Percentiles rank a stretch among this genome's conserved stretches.
Conservation (phyloP, 495 filamentous ascomycete species). For the Hyaloscypha bicolor region DNA sequence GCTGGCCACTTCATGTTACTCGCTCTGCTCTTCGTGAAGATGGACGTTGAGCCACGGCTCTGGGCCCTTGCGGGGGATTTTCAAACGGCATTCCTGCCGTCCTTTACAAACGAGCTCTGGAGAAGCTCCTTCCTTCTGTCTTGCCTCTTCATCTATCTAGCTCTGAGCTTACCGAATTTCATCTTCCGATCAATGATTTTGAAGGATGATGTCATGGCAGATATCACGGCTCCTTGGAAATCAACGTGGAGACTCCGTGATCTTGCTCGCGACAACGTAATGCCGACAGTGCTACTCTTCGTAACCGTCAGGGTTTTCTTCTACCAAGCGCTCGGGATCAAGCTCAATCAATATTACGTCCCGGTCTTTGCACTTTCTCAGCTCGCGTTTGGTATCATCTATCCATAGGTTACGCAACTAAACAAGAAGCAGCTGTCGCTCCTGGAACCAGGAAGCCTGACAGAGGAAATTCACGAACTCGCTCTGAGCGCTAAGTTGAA, state of each 20-base stretch:
- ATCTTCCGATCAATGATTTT: neutral
- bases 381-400: neutral
- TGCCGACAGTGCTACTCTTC: neutral
- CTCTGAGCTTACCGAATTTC: neutral
- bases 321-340: slow-evolving; percentile 3
- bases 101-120: neutral
- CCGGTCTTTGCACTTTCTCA: neutral
- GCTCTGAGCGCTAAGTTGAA: slow-evolving; percentile 5
- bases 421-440: neutral
- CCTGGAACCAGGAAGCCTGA: neutral
- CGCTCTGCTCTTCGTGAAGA: neutral
- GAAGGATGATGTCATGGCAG: neutral
- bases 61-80: neutral
- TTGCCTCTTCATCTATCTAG: neutral
- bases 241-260: neutral
- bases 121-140: neutral
- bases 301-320: neutral
- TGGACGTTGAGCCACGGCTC: neutral
- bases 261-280: neutral
- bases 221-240: neutral
- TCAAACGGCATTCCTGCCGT: neutral
- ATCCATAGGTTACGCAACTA: neutral
- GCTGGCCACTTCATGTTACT: neutral
- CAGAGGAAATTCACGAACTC: slow-evolving; percentile 6
- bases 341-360: neutral